Evolutionary conservation across 2,329 filamentous ascomycete genomes (phyloP).

Genomic region (Atkinsonella hypoxylon): DNA sequence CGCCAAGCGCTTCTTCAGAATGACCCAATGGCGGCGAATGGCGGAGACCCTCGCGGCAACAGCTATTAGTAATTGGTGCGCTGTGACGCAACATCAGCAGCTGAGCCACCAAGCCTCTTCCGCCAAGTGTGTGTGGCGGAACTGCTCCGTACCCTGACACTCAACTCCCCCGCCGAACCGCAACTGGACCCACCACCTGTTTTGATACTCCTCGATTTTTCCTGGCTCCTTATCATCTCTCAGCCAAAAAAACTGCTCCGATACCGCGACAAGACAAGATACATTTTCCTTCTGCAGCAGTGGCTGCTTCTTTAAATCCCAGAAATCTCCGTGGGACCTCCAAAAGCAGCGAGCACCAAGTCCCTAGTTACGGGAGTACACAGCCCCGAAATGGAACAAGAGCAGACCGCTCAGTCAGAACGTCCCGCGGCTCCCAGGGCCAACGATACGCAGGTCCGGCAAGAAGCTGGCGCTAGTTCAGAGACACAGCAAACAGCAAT

Average conservation of each 20-base stretch:
- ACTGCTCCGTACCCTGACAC: neutral
- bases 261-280: neutral
- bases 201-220: neutral
- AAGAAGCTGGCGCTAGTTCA: neutral
- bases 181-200: neutral
- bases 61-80: slow-evolving; percentile 6
- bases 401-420: neutral
- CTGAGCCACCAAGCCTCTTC: neutral
- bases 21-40: neutral
- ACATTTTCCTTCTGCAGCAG: neutral
- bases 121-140: neutral
- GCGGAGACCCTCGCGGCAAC: neutral
- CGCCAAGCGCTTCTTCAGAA: neutral
- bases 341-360: neutral
- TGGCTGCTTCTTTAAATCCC: neutral
- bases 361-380: neutral
- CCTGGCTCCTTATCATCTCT: neutral
- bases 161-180: neutral
- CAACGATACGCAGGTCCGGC: neutral
- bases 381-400: slow-evolving; percentile 1
- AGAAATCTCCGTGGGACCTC: neutral
- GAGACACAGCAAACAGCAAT: neutral
- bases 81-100: neutral
- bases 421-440: neutral
- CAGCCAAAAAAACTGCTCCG: neutral